These are phyloP conservation scores for Pseudoscleropodium purum DNA, from an alignment of 225 moss, liverwort and hornwort genomes.

Conservation along the genomic window DNA sequence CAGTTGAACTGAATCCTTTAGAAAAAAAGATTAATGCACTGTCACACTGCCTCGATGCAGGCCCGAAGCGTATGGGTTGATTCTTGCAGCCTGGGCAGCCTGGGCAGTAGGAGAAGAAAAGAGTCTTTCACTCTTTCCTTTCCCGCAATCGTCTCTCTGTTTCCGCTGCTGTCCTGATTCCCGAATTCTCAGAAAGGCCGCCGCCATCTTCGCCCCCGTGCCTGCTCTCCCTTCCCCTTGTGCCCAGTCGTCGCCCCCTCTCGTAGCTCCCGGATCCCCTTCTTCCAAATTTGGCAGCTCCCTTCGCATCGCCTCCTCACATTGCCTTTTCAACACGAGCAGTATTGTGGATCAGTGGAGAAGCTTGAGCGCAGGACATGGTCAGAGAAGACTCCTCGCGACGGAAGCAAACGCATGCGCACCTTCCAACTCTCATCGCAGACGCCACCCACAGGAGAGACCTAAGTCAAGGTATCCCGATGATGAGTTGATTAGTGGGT, in stretches of 20 bases:
- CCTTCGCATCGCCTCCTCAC: not conserved
- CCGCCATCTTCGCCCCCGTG: constrained; percentile 18
- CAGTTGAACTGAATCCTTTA: not conserved
- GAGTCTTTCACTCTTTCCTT: not conserved
- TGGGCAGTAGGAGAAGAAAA: not conserved
- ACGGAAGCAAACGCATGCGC: not conserved
- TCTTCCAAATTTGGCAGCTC: constrained; percentile 10
- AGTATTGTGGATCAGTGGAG: not conserved
- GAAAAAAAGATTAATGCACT: not conserved
- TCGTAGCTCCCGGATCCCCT: not conserved
- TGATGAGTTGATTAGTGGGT: not conserved
- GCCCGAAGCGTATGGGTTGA: not conserved
- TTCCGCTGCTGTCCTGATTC: not conserved
- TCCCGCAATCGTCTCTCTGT: not conserved
- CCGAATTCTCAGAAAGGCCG: constrained; percentile 9
- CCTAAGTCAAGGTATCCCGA: not conserved
- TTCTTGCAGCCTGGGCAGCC: not conserved
- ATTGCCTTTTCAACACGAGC: not conserved
- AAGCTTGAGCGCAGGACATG: not conserved
- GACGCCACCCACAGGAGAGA: not conserved
- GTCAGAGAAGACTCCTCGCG: not conserved
- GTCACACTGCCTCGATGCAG: not conserved
- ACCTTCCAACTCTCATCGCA: not conserved
- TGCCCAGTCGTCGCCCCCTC: not conserved
- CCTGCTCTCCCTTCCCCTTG: not conserved